Conservation (phyloP, 306 rosid species). For the Astragalus glycyphyllos region DNA sequence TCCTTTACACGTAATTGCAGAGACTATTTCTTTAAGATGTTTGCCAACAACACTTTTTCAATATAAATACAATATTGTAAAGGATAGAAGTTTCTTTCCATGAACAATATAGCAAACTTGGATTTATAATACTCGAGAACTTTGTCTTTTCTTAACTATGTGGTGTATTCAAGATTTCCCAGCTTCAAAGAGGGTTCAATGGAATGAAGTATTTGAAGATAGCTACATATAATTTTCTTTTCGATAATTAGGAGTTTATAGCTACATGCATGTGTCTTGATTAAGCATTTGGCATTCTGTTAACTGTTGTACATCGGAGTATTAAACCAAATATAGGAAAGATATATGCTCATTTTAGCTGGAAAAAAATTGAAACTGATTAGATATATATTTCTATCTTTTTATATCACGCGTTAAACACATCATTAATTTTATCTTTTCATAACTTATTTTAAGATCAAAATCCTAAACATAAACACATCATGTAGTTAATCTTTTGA, state of each 20-base stretch:
- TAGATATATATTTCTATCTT: background rate
- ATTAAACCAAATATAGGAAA: constrained; percentile 12
- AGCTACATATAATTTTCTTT: no score
- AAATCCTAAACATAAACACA: background rate
- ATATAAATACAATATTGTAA: background rate
- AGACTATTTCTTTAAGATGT: background rate
- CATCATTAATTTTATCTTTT: background rate
- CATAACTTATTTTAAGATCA: background rate
- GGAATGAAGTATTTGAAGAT: constrained; percentile 33
- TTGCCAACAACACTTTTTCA: constrained; percentile 21
- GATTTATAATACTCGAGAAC: background rate
- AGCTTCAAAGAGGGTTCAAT: constrained; percentile 15
- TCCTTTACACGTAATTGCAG: no score
- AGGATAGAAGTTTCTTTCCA: constrained; percentile 10
- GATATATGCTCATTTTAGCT: background rate
- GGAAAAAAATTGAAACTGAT: background rate
- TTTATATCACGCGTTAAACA: background rate
- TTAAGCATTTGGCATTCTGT: background rate
- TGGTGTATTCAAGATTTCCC: constrained; percentile 9
- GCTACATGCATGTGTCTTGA: background rate
- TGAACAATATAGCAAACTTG: constrained; percentile 16
- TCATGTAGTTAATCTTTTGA: background rate
- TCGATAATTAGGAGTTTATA: no score
- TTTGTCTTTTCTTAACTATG: background rate
- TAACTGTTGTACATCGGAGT: background rate